These are phyloP conservation scores for Talaromyces proteolyticus DNA, from an alignment of 495 filamentous ascomycete genomes.

Conservation along the genomic window DNA sequence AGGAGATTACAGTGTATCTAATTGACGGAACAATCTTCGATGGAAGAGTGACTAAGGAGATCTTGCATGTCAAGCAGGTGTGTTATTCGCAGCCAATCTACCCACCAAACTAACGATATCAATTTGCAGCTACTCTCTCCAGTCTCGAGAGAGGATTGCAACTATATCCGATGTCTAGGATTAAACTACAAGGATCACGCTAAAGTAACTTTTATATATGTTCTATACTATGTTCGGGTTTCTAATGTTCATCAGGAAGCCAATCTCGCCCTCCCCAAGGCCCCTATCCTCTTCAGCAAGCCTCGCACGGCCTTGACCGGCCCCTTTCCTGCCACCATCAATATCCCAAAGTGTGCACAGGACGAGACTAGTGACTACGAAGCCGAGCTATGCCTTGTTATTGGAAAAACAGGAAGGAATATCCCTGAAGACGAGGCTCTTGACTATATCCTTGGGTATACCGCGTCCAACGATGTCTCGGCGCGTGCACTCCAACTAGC, in stretches of 20 bases:
- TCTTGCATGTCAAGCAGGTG: slow-evolving; percentile 28
- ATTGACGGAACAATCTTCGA: slow-evolving; percentile 33
- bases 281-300: slow-evolving; percentile 41
- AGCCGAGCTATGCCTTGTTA: slow-evolving; percentile 35
- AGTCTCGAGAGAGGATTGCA: slow-evolving; percentile 21
- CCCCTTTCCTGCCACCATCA: slow-evolving; percentile 34
- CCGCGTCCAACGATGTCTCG: slow-evolving; percentile 32
- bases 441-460: slow-evolving; percentile 38
- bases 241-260: too few relatives aligned
- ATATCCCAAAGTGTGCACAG: slow-evolving; percentile 36
- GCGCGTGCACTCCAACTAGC: slow-evolving; percentile 27
- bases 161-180: slow-evolving; percentile 37
- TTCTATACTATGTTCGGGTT: too few relatives aligned
- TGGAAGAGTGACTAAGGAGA: slow-evolving; percentile 22
- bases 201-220: slow-evolving; percentile 12
- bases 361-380: slow-evolving; percentile 44
- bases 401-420: slow-evolving; percentile 32
- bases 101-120: neutral
- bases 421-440: slow-evolving; percentile 32
- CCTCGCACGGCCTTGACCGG: slow-evolving; percentile 35
- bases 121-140: slow-evolving; percentile 18
- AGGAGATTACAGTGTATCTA: slow-evolving; percentile 23
- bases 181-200: slow-evolving; percentile 41
- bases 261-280: slow-evolving; percentile 29
- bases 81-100: neutral